A percentile compares a stretch with the other conserved stretches of the same genome.
Conservation (phyloP, 2,329 filamentous ascomycete genomes). For the Sporothrix brasiliensis region DNA sequence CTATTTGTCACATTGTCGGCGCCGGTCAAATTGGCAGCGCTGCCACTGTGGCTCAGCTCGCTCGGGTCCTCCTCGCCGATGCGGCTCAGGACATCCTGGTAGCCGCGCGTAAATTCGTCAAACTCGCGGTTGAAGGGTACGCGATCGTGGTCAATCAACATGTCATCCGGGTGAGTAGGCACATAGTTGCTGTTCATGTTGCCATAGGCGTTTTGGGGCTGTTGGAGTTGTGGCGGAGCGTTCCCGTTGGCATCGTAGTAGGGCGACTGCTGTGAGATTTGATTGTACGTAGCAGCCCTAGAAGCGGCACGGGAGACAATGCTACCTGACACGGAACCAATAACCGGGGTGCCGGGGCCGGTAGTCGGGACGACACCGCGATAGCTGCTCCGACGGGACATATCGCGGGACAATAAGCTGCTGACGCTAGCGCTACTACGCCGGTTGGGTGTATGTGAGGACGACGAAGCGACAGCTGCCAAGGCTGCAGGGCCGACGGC, state of each 20-base stretch:
- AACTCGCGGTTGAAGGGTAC: slow-evolving; percentile 30
- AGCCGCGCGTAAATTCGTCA: slow-evolving; percentile 52
- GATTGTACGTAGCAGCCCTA: neutral
- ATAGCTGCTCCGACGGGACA: slow-evolving; percentile 18
- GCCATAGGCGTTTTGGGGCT: slow-evolving; percentile 34
- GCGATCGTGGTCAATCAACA: slow-evolving; percentile 28
- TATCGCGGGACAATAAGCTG: slow-evolving; percentile 31
- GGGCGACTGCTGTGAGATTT: slow-evolving; percentile 29
- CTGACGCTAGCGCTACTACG: neutral
- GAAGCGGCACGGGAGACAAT: slow-evolving; percentile 5
- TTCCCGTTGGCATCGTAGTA: slow-evolving; percentile 33
- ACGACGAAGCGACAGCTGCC: neutral
- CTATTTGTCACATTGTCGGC: slow-evolving; percentile 7
- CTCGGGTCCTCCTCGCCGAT: slow-evolving; percentile 43
- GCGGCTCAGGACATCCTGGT: slow-evolving; percentile 47
- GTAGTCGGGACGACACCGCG: neutral
- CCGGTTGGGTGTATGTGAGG: neutral
- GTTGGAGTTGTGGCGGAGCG: slow-evolving; percentile 8
- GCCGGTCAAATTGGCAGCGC: slow-evolving; percentile 34
- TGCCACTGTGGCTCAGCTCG: slow-evolving; percentile 25
- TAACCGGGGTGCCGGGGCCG: neutral
- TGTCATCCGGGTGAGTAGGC: slow-evolving; percentile 36
- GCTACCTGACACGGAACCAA: neutral
- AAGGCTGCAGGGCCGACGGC: slow-evolving; percentile 26
- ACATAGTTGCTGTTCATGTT: slow-evolving; percentile 40